Evolutionary conservation across 1,139 yeast species (phyloP).

Genomic region (Diutina sp.): DNA sequence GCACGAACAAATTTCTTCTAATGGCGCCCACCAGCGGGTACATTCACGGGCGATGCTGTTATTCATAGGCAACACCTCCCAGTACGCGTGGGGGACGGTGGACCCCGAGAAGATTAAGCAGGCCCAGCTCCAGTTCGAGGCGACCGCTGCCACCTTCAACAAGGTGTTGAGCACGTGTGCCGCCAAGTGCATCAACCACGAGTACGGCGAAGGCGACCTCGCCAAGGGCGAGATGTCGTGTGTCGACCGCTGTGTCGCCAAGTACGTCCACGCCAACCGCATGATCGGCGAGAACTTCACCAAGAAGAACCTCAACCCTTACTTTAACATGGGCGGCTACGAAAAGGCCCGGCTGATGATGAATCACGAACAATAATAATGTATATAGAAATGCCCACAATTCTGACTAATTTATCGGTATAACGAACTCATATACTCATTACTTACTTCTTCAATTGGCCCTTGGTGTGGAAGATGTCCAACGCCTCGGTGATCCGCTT

Average conservation of each 20-base stretch:
- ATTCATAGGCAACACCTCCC: constrained; percentile 37
- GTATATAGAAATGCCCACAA: not conserved
- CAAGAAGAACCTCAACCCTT: constrained; percentile 5
- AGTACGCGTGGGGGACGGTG: constrained; percentile 30
- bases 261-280: constrained; percentile 54
- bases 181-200: constrained; percentile 57
- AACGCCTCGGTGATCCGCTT: constrained; percentile 77
- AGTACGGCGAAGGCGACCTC: constrained; percentile 70
- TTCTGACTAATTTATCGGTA: not conserved
- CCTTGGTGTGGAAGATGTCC: constrained; percentile 71
- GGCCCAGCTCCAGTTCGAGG: constrained; percentile 68
- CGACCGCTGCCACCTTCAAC: constrained; percentile 57
- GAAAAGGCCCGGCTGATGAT: not conserved
- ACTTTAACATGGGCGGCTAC: not conserved
- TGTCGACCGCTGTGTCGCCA: constrained; percentile 66
- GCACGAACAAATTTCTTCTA: not conserved
- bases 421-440: not conserved
- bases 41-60: constrained; percentile 38
- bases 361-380: not conserved
- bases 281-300: constrained; percentile 40
- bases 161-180: constrained; percentile 45
- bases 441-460: constrained; percentile 30
- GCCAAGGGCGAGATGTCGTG: constrained; percentile 69
- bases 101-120: constrained; percentile 54
- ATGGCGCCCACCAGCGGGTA: constrained; percentile 1